These are phyloP conservation scores for Mortierella sp. DNA, from an alignment of 371 early-diverging fungal species.

Conservation along the genomic window DNA sequence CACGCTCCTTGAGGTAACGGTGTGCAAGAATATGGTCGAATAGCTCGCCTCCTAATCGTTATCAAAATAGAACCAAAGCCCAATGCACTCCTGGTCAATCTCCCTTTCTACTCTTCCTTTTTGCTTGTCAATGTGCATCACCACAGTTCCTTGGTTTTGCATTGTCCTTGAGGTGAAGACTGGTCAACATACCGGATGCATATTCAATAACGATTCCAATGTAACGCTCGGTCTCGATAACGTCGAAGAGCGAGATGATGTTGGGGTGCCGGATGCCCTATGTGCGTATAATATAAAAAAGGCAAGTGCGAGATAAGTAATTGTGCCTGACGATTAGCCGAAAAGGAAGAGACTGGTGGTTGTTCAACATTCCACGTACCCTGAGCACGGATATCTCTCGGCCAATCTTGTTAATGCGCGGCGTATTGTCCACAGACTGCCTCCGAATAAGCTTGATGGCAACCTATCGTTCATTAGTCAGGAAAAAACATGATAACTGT, in stretches of 20 bases:
- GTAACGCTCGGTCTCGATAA: slow-evolving; percentile 95
- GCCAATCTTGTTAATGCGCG: slow-evolving; percentile 84
- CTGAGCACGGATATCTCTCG: slow-evolving; percentile 87
- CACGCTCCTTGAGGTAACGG: slow-evolving; percentile 91
- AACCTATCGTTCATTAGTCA: slow-evolving; percentile 60
- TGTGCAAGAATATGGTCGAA: slow-evolving; percentile 97
- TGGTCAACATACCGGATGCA: slow-evolving; percentile 78
- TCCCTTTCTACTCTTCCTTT: not conserved
- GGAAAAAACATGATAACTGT: not conserved
- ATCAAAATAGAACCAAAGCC: not conserved
- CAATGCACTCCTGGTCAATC: not conserved
- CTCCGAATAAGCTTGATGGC: slow-evolving; percentile 88
- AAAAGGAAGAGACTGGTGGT: not conserved
- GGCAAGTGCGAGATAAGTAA: slow-evolving; percentile 4
- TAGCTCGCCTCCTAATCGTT: slow-evolving; percentile 85
- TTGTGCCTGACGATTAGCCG: not conserved
- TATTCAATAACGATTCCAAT: slow-evolving; percentile 97
- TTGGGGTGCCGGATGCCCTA: slow-evolving; percentile 89
- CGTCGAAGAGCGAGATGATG: slow-evolving; percentile 95
- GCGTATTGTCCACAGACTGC: slow-evolving; percentile 84
- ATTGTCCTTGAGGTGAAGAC: not conserved
- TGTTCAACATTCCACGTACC: slow-evolving; percentile 55
- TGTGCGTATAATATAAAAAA: not conserved
- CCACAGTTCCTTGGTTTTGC: not conserved
- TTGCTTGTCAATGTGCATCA: not conserved